Evolutionary conservation across 2,329 filamentous ascomycete species (phyloP), one percentile per base, ranked within the genome.

Genomic region (Drechslerella coelobrocha): DNA sequence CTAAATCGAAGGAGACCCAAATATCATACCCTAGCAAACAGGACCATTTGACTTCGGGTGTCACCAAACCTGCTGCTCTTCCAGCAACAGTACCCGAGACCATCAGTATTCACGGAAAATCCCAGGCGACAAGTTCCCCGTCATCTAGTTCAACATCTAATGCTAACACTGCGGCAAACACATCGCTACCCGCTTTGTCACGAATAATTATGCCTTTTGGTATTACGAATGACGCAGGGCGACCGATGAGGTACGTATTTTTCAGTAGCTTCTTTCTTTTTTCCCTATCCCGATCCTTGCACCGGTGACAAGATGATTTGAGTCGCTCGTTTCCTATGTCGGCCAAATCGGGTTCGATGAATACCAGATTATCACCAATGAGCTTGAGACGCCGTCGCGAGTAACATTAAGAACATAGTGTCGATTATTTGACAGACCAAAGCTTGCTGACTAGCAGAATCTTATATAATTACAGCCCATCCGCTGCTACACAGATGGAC

Each of bases 401-500:
- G n/a, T n/a, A n/a, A n/a, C n/a, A n/a, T n/a, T n/a, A n/a, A n/a
- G n/a, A 54, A 14, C 29, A 34, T 5, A 26, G 57, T n/a, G 24
- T 19, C 48, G 5, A 61, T 26, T 12, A 10, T 47, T 45, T 14
- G 24, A 47, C 10, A 37, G 23, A 45, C 27, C 10, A 34, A 23
- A 61, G 34, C 31, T 62, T 23, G 57, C 65, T 69, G 29, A 69
- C 51, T 19, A 47, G 23, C 9, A 29, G 21, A 62, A 48, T 57
- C 52, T 57, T 69, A 69, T 69, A 69, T 69, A 69, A 52, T 57
- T 68, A 37, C 51, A 69, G 65, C 52, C 56, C 65, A 23, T 37
- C 65, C 52, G 57, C 63, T 53, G 56, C 57, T 69, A 69, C 65
- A 69, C 65, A 69, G 57, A 69, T 69, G 57, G 65, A 69, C 52